Conservation (phyloP, 73 alveolate genomes). For the Diophrys appendiculata region DNA sequence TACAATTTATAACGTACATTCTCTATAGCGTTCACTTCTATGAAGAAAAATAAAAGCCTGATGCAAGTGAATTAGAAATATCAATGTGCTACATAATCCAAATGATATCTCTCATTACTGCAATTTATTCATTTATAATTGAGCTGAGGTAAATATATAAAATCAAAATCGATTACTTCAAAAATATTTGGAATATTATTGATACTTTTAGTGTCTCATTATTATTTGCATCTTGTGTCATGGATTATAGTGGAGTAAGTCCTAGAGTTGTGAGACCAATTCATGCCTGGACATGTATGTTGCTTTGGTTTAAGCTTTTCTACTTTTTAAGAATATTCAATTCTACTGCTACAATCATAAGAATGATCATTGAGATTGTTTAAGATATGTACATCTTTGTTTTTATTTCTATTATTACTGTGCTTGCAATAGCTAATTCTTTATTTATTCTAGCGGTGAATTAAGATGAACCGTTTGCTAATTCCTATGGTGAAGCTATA, state of each 20-base stretch:
- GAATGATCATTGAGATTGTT: constrained; percentile 46
- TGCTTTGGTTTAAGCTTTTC: constrained; percentile 41
- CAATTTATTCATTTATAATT: constrained; percentile 15
- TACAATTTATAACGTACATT: constrained; percentile 21
- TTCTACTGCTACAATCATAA: constrained; percentile 47
- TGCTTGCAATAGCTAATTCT: constrained; percentile 50
- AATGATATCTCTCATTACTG: constrained; percentile 10
- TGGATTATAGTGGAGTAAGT: background rate
- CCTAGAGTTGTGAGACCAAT: constrained; percentile 1
- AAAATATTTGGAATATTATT: constrained; percentile 40
- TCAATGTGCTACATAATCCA: background rate
- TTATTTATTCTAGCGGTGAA: constrained; percentile 39
- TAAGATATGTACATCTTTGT: constrained; percentile 33
- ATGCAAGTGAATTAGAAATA: background rate
- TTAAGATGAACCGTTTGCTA: background rate
- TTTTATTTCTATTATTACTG: constrained; percentile 14
- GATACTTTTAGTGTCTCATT: too few species aligned
- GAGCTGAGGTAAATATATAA: constrained; percentile 13
- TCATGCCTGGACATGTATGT: too few species aligned
- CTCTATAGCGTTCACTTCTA: constrained; percentile 14
- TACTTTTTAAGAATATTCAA: constrained; percentile 36
- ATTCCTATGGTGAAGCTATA: constrained; percentile 21
- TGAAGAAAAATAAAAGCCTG: background rate
- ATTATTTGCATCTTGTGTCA: too few species aligned
- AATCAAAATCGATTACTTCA: constrained; percentile 23